A percentile compares a stretch with the other conserved stretches of the same genome.
phyloP scores from a whole-genome alignment of 2,329 filamentous ascomycete genomes.

The Sporothrix brunneoviolacea region DNA sequence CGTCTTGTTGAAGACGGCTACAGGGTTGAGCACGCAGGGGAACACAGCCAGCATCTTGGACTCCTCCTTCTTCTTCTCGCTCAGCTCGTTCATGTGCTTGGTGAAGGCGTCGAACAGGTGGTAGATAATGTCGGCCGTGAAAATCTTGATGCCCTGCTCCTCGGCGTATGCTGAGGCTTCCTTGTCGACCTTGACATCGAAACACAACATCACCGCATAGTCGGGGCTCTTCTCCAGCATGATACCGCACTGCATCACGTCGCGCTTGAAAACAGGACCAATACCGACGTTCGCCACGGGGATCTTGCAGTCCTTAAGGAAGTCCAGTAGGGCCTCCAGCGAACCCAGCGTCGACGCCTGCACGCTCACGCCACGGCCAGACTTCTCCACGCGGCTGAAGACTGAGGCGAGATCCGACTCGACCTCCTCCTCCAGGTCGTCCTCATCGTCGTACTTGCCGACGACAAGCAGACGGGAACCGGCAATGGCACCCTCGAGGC shows the following conservation, averaged over 20 bases:
- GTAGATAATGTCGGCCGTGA: conserved; percentile 98
- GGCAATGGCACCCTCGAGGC: conserved; percentile 91
- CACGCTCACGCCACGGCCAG: conserved; percentile 89
- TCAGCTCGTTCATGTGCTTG: conserved; percentile 81
- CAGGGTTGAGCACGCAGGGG: conserved; percentile 80
- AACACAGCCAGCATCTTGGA: conserved; percentile 94
- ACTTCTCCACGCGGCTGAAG: conserved; percentile 84
- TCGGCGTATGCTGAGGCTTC: conserved; percentile 88
- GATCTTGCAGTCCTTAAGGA: conserved; percentile 93
- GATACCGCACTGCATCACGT: conserved; percentile 89
- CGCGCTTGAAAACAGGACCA: conserved; percentile 94
- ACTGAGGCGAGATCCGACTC: conserved; percentile 89
- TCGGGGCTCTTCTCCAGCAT: conserved; percentile 96
- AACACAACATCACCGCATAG: conserved; percentile 98
- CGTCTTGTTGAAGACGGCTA: conserved; percentile 98
- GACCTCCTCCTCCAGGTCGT: conserved; percentile 93
- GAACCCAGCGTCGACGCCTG: conserved; percentile 97
- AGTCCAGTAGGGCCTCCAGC: conserved; percentile 90
- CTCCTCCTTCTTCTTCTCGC: conserved; percentile 92
- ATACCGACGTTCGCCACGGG: conserved; percentile 96
- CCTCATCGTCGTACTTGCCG: conserved; percentile 91
- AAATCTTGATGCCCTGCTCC: conserved; percentile 92
- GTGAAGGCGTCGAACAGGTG: conserved; percentile 97
- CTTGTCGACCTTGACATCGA: conserved; percentile 99
- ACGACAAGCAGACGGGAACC: conserved; percentile 92